phyloP scores from a whole-genome alignment of 2,329 filamentous ascomycete genomes.

The Calonectria pteridis region DNA sequence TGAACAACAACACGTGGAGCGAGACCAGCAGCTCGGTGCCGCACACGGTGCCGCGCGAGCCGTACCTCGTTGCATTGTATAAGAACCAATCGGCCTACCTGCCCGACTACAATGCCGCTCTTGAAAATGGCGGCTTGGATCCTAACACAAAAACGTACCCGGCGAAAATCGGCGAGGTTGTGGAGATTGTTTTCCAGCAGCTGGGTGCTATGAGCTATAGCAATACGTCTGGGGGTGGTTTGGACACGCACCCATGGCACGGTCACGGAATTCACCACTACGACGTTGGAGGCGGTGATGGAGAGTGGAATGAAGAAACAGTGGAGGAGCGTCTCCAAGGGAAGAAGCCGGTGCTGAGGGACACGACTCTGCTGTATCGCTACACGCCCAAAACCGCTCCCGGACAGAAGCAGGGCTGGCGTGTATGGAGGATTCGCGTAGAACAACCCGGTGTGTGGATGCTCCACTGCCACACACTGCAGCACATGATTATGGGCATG shows the following conservation, averaged over 20 bases:
- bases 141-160: background rate
- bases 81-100: constrained; percentile 1
- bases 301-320: background rate
- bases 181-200: background rate
- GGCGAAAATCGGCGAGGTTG: background rate
- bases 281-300: background rate
- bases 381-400: background rate
- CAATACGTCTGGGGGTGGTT: background rate
- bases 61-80: background rate
- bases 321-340: background rate
- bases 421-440: constrained; percentile 32
- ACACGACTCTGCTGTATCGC: background rate
- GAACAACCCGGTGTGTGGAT: constrained; percentile 70
- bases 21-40: background rate
- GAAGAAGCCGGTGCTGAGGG: background rate
- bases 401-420: background rate
- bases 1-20: background rate
- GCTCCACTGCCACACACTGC: constrained; percentile 71
- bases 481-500: constrained; percentile 69
- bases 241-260: constrained; percentile 6
- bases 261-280: background rate
- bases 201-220: background rate
- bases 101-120: background rate
- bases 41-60: background rate
- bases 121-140: background rate